Evolutionary conservation across 768 basidiomycete genomes (phyloP), one percentile per base, ranked within the genome.

Genomic region (Pleurotus platypus): DNA sequence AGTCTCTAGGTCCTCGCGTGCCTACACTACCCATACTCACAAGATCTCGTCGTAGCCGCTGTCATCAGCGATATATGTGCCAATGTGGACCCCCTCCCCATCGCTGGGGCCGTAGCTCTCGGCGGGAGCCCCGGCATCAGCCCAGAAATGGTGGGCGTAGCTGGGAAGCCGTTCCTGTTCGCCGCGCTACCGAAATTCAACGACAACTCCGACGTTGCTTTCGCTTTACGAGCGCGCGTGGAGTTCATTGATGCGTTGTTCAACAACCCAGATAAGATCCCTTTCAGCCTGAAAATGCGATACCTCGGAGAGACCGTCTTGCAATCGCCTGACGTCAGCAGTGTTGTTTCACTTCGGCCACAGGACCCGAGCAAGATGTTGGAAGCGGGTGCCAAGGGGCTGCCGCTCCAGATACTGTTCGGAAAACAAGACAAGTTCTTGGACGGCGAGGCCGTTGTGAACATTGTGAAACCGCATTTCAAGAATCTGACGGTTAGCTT

Each of bases 201-300:
- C 27, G 27, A 35, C 37, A 50, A 50, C 20, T 20, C 22, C 27
- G 37, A 50, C 27, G 49, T 50, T 16, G 62, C 64, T 26, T 62
- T 67, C 57, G 63, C 66, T 1, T 20, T 59, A 12, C 35, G 60
- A 9, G 65, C 58, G 13, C 61, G 64, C 22, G 50, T 60, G 38
- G 63, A 60, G 1, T 71, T 74, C 59, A 59, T 64, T 13, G 64
- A 70, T 4, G 57, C 63, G 16, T 53, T 68, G 27, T 71, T 69
- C 46, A 64, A 65, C 40, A 51, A 68, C 3, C 67, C 67, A 27
- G 65, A 64, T 4, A 56, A 54, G 6, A 64, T 70, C 15, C 69
- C 70, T 0, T 61, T 60, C 55, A 57, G 55, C 9, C 60, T 66
- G 12, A 64, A 62, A 54, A 67, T 63, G 59, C 46, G 60, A 24